Evolutionary conservation across 192 early-diverging fungal genomes (phyloP).

Genomic region (Borealophlyctis nickersoniae): DNA sequence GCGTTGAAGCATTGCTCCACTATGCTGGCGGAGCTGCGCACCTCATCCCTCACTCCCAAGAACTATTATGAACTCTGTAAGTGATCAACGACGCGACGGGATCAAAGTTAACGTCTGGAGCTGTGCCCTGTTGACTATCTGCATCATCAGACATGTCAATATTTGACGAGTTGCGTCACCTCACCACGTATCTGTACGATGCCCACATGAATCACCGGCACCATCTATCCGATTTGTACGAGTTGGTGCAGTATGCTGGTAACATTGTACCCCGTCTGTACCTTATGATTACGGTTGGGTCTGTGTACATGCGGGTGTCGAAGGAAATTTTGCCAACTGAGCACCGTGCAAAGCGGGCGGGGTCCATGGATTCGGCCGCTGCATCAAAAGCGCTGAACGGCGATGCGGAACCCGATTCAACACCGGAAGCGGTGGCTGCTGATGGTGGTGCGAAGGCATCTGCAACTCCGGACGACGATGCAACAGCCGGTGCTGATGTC

Average conservation of each 20-base stretch:
- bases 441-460: conserved; percentile 7
- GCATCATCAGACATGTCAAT: conserved; percentile 81
- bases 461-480: neutral
- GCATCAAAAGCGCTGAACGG: conserved; percentile 5
- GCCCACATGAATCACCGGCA: conserved; percentile 75
- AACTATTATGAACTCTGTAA: conserved; percentile 99
- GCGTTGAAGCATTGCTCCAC: conserved; percentile 98
- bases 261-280: conserved; percentile 99
- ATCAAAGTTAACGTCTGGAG: no score
- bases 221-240: conserved; percentile 89
- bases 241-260: conserved; percentile 96
- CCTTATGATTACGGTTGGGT: conserved; percentile 98
- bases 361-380: neutral
- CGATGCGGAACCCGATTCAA: conserved; percentile 4
- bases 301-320: conserved; percentile 89
- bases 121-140: neutral
- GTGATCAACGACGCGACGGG: conserved; percentile 34
- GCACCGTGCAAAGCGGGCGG: neutral
- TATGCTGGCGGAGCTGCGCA: conserved; percentile 95
- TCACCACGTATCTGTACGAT: conserved; percentile 86
- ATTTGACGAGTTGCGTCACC: conserved; percentile 94
- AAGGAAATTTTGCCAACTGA: conserved; percentile 37
- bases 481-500: conserved; percentile 45
- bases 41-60: conserved; percentile 91
- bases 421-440: neutral